Evolutionary conservation across 305 asterid genomes (phyloP), one percentile per base, ranked within the genome.

Genomic region (Solanum aculeatissimum): DNA sequence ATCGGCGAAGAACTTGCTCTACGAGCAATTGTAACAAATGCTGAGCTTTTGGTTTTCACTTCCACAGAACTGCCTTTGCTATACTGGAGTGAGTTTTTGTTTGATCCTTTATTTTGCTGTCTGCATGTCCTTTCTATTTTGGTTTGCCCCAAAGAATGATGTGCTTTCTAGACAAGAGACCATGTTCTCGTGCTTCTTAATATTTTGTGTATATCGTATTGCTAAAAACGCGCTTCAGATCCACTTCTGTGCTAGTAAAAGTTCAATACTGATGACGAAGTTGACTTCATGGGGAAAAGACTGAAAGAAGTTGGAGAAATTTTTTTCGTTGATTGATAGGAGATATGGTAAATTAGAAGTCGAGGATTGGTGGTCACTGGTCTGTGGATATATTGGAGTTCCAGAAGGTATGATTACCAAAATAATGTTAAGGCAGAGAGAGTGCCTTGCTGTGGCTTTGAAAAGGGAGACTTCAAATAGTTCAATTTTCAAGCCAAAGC

Each of bases 1-100:
- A 81, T 87, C 21, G 19, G 51, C 3, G 63, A 63, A 9, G 89
- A 89, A 51, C 77, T 89, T 42, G 94, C 92, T 14, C 53, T 91
- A 87, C 90, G 84, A 86, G 87, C 88, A 1, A 70, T 6, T 6
- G 35, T 89, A 47, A 29, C 66, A 65, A 87, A 86, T 40, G 89
- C 89, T 0, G 94, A 92, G 84, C 91, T 92, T 27, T 62, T 91
- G 87, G 65, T 92, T 72, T 92, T 92, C 82, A 58, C 92, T 70
- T 91, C 94, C 3, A 51, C 45, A 42, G 90, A 90, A 57, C 80
- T 92, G 80, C 91, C 92, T 11, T 38, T 74, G 55, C n/a, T 7
- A 21, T 82, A 60, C 58, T 81, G 90, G 92, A 92, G 90, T 89
- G 55, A 89, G 92, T 74, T 71, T 35, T 13, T 43, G 45, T 70